phyloP scores from a whole-genome alignment of 2,329 filamentous ascomycete species.

The Aureobasidium melanogenum region DNA sequence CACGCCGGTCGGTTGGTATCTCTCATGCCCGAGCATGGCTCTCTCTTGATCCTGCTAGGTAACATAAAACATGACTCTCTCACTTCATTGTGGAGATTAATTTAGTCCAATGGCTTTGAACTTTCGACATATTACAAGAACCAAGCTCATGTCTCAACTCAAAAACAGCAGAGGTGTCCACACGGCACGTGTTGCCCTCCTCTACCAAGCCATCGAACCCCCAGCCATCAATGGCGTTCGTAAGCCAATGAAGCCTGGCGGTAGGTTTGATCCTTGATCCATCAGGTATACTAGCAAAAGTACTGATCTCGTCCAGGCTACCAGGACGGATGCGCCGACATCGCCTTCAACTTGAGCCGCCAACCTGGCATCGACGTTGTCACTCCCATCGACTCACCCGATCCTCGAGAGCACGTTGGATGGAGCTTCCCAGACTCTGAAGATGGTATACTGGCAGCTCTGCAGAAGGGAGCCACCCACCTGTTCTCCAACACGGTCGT shows the following conservation, averaged over 20 bases:
- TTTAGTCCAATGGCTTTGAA: not conserved
- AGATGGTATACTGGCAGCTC: constrained; percentile 32
- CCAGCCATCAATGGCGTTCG: constrained; percentile 39
- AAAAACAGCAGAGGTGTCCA: not conserved
- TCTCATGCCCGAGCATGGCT: not conserved
- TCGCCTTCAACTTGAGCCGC: constrained; percentile 33
- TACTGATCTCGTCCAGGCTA: constrained; percentile 29
- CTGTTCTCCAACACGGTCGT: constrained; percentile 46
- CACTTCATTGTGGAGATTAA: too few relatives aligned
- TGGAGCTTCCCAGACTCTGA: constrained; percentile 40
- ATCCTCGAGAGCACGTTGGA: constrained; percentile 20
- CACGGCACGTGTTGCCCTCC: constrained; percentile 31
- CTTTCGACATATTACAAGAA: not conserved
- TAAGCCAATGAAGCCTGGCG: constrained; percentile 43
- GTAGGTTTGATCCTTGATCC: constrained; percentile 20
- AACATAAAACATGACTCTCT: not conserved
- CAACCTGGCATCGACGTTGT: constrained; percentile 26
- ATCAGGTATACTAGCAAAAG: too few relatives aligned
- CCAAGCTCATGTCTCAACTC: not conserved
- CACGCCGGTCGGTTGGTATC: not conserved
- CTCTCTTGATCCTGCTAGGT: not conserved
- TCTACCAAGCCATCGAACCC: constrained; percentile 40
- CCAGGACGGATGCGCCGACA: constrained; percentile 41
- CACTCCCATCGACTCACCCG: constrained; percentile 23
- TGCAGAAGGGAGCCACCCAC: constrained; percentile 32